Percentiles rank a stretch among this genome's conserved stretches.
These are phyloP conservation scores for Chernovozyma aurita DNA, from an alignment of 1,139 yeast genomes.

Conservation along the genomic window DNA sequence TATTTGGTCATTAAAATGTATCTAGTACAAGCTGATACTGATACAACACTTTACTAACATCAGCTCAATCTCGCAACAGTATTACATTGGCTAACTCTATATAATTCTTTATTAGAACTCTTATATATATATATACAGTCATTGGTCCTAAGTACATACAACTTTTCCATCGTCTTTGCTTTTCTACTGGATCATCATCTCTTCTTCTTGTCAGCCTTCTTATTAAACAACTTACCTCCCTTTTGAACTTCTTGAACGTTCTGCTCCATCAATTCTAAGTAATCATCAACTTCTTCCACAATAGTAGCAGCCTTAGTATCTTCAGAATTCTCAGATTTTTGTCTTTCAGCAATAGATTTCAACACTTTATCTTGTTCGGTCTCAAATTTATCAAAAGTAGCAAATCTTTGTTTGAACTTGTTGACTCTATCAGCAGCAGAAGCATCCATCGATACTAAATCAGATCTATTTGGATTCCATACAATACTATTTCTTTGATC, in stretches of 20 bases:
- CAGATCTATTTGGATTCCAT: conserved; percentile 87
- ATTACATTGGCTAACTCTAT: too few species aligned
- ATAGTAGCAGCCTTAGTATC: conserved; percentile 17
- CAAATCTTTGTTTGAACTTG: conserved; percentile 75
- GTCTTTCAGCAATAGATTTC: conserved; percentile 12
- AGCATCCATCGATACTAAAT: conserved; percentile 68
- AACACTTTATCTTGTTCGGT: conserved; percentile 13
- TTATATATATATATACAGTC: too few species aligned
- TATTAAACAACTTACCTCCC: conserved; percentile 58
- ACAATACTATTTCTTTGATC: conserved; percentile 83
- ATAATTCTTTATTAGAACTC: too few species aligned
- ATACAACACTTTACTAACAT: too few species aligned
- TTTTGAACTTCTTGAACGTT: conserved; percentile 58
- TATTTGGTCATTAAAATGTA: too few species aligned
- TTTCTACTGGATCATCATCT: too few species aligned
- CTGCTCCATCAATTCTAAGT: conserved; percentile 58
- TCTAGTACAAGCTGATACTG: too few species aligned
- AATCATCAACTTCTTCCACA: conserved; percentile 25
- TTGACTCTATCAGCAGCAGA: conserved; percentile 83
- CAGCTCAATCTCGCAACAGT: too few species aligned
- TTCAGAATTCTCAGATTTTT: conserved; percentile 14
- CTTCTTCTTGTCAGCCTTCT: conserved; percentile 36
- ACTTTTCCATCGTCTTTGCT: too few species aligned
- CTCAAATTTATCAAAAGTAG: conserved; percentile 42
- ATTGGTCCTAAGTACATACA: too few species aligned